Percentiles rank a stretch among this genome's conserved stretches.
These are phyloP conservation scores for Plasmodium falciparum DNA, from an alignment of 169 alveolate species.

Conservation along the genomic window DNA sequence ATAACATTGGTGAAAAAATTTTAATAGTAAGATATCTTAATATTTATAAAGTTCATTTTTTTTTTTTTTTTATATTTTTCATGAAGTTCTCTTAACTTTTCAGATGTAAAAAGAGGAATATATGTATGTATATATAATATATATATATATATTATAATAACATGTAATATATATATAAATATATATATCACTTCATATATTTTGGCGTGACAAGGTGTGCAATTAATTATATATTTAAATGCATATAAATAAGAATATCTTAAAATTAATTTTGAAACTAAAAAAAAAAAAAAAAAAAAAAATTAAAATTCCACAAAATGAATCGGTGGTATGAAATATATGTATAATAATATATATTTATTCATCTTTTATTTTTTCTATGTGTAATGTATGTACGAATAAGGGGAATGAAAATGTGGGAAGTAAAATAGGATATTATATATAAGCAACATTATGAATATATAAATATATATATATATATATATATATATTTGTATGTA, in stretches of 20 bases:
- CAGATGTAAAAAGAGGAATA: not conserved
- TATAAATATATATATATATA: not conserved
- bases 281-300: constrained; percentile 15
- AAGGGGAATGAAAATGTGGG: not conserved
- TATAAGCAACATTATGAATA: not conserved
- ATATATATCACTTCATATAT: constrained; percentile 1
- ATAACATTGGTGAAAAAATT: too few relatives aligned
- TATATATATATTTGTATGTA: not conserved
- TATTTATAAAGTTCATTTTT: too few relatives aligned
- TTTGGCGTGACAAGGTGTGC: not conserved
- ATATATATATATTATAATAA: not conserved
- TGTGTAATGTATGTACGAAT: too few relatives aligned
- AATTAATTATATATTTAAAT: constrained; percentile 5
- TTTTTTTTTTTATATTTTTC: not conserved
- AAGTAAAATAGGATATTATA: not conserved
- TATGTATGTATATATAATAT: not conserved
- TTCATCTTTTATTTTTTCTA: too few relatives aligned
- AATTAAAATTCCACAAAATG: constrained; percentile 27
- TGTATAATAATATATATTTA: not conserved
- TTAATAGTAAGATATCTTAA: too few relatives aligned
- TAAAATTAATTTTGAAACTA: constrained; percentile 45
- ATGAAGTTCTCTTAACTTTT: not conserved
- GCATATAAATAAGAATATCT: constrained; percentile 14
- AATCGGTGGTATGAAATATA: not conserved
- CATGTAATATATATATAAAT: not conserved